Conservation (phyloP, 768 basidiomycete genomes). For the Podaxis carcinomalis region DNA sequence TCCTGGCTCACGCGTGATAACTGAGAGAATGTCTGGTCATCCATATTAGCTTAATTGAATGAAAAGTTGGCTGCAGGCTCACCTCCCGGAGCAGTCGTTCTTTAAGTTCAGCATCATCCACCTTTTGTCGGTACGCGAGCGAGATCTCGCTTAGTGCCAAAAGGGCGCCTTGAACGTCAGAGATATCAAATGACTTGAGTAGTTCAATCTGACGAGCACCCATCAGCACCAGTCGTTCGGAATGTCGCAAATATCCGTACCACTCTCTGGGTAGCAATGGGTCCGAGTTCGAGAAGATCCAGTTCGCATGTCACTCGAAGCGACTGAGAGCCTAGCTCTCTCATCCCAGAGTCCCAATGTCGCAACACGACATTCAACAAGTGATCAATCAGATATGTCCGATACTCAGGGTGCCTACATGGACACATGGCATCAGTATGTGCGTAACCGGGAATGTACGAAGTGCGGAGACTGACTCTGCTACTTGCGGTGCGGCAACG, state of each 20-base stretch:
- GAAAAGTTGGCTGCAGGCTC: conserved; percentile 8
- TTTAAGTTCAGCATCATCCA: conserved; percentile 23
- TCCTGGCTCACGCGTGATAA: conserved; percentile 53
- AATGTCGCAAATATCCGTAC: conserved; percentile 34
- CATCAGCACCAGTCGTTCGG: conserved; percentile 3
- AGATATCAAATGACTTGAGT: conserved; percentile 57
- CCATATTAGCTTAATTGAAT: conserved; percentile 6
- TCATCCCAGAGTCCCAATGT: conserved; percentile 88
- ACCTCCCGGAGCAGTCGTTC: conserved; percentile 46
- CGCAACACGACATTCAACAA: conserved; percentile 68
- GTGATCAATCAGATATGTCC: conserved; percentile 64
- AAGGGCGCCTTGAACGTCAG: conserved; percentile 81
- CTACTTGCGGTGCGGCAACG: conserved; percentile 81
- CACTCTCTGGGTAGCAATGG: conserved; percentile 41
- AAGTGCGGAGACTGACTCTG: conserved; percentile 55
- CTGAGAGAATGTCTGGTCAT: conserved; percentile 57
- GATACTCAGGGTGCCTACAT: conserved; percentile 74
- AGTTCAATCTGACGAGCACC: conserved; percentile 42
- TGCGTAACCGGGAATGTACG: not conserved
- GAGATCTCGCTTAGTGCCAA: conserved; percentile 72
- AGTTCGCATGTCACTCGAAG: conserved; percentile 62
- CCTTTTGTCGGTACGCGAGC: conserved; percentile 41
- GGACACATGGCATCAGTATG: conserved; percentile 6
- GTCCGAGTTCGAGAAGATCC: conserved; percentile 52
- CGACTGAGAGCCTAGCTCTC: conserved; percentile 73